Base-by-base conservation (phyloP, 352 stramenopile species). In the Phytophthora nicotianae region DNA sequence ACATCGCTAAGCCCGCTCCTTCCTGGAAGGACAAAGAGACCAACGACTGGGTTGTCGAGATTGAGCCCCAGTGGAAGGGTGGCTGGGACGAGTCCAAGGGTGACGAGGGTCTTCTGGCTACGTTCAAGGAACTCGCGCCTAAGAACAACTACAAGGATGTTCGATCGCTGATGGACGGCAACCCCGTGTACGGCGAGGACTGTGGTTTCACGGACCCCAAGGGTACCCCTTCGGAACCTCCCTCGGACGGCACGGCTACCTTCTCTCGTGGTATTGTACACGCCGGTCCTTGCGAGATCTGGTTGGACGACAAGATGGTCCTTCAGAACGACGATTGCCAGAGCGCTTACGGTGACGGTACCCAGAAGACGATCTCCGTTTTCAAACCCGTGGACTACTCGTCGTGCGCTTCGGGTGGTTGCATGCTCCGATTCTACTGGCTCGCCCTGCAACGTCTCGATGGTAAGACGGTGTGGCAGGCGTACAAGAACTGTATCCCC, bases 401-500 rank as follows among this genome's bases (percentile, higher is more conserved):
- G 41, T 63, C 50, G 16, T 77, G 69, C 37, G 50, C 54, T 1
- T 35, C 60, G 1, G 47, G 50, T 4, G 67, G 67, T 0, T 77
- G 69, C 49, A 66, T 75, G 61, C 26, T 75, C 3, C 56, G 65
- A 0, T 78, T 73, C 55, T 75, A 75, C 65, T 75, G 62, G 62
- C 38, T 78, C 5, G 65, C 55, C 0, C 42, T 75, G 16, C 65
- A 78, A 40, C 58, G 54, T 54, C 40, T 70, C 16, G 45, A 73
- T n/a, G 41, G 57, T 24, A 52, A 72, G 58, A 56, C 62, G 17
- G 35, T 59, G 4, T 74, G 70, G 70, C 62, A 78, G 26, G 57
- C 57, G 7, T 78, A 78, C 65, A 78, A 72, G 53, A 70, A 76
- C 32, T 76, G 68, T 43, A 62, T 72, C n/a, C 62, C 68, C 3